These are phyloP conservation scores for Nevesoporus exiguus DNA, from an alignment of 768 basidiomycete species.

Conservation along the genomic window DNA sequence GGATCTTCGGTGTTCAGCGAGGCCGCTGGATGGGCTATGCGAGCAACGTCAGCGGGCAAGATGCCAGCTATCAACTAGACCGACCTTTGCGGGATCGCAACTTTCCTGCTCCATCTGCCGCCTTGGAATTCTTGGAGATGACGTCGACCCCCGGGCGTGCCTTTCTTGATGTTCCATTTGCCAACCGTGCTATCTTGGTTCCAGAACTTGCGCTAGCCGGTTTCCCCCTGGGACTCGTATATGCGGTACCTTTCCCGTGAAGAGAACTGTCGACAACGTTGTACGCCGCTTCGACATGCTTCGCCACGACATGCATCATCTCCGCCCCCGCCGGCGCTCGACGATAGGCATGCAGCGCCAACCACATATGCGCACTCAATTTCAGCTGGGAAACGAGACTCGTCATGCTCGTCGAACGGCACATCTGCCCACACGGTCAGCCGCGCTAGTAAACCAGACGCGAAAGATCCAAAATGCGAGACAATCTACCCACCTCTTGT, in stretches of 20 bases:
- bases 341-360: constrained; percentile 68
- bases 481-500: constrained; percentile 37
- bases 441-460: neutral
- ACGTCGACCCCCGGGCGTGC: constrained; percentile 28
- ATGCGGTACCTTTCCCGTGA: constrained; percentile 14
- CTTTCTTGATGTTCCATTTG: constrained; percentile 30
- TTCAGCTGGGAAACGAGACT: constrained; percentile 45
- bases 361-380: constrained; percentile 59
- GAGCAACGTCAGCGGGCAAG: neutral
- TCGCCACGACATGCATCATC: constrained; percentile 43
- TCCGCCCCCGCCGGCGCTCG: constrained; percentile 36
- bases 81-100: constrained; percentile 43
- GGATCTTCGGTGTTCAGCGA: constrained; percentile 17
- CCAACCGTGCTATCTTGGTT: constrained; percentile 5
- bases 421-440: constrained; percentile 20
- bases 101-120: constrained; percentile 36
- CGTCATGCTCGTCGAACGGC: constrained; percentile 29
- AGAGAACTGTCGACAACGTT: constrained; percentile 42
- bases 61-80: neutral
- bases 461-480: neutral
- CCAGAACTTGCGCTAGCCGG: constrained; percentile 22
- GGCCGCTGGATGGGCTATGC: constrained; percentile 11
- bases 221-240: constrained; percentile 17
- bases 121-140: constrained; percentile 4
- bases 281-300: constrained; percentile 55